Conservation (phyloP, 2,329 filamentous ascomycete species). For the Calonectria crousiana region DNA sequence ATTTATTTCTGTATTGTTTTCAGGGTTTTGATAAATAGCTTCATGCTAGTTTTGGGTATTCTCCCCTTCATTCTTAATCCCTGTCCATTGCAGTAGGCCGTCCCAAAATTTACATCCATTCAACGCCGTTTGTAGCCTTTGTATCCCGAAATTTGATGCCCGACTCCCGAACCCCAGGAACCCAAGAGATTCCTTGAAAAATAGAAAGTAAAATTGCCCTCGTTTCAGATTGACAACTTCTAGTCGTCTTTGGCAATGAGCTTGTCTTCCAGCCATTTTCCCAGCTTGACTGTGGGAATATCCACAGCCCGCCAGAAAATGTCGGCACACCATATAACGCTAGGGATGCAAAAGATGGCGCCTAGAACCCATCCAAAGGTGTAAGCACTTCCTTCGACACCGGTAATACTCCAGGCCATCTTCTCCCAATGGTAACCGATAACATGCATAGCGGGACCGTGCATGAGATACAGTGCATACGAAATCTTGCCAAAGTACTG, state of each 20-base stretch:
- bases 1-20: neutral
- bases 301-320: conserved; percentile 69
- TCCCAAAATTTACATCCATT: neutral
- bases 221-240: neutral
- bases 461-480: conserved; percentile 72
- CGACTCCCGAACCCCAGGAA: neutral
- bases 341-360: conserved; percentile 61
- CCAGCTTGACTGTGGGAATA: conserved; percentile 66
- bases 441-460: conserved; percentile 67
- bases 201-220: neutral
- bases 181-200: neutral
- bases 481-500: conserved; percentile 73
- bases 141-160: neutral
- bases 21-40: neutral
- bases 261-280: conserved; percentile 66
- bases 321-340: conserved; percentile 67
- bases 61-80: neutral
- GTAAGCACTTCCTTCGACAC: conserved; percentile 59
- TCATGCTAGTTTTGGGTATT: neutral
- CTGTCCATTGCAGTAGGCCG: neutral
- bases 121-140: neutral
- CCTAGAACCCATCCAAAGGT: conserved; percentile 61
- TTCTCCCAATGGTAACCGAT: conserved; percentile 65
- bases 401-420: conserved; percentile 61
- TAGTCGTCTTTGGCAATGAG: conserved; percentile 50